Percentiles rank a stretch among this genome's conserved stretches.
These are phyloP conservation scores for Bacidia gigantensis DNA, from an alignment of 495 filamentous ascomycete genomes.

Conservation along the genomic window DNA sequence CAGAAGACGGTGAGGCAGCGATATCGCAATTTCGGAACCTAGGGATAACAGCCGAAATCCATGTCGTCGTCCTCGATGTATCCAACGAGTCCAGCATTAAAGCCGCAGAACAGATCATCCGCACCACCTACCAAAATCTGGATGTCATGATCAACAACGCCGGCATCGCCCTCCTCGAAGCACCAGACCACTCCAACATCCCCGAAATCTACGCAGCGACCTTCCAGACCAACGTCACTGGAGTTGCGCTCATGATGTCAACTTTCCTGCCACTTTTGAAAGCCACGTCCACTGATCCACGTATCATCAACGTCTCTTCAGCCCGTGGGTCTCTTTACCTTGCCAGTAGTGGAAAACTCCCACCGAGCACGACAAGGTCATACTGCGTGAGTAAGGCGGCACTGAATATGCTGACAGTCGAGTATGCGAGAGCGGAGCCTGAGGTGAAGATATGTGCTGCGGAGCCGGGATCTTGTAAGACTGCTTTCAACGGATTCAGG, in stretches of 20 bases:
- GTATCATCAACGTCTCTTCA: constrained; percentile 17
- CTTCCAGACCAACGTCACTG: constrained; percentile 34
- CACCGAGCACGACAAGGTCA: constrained; percentile 12
- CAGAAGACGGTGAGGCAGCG: constrained; percentile 12
- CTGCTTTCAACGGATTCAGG: constrained; percentile 25
- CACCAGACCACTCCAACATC: neutral
- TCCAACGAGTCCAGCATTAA: constrained; percentile 28
- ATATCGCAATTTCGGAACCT: constrained; percentile 10
- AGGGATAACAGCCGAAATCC: constrained; percentile 17
- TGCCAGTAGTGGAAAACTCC: constrained; percentile 10
- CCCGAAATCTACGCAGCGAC: constrained; percentile 20
- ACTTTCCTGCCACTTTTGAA: constrained; percentile 34
- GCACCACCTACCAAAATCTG: constrained; percentile 23
- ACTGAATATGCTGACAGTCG: constrained; percentile 35
- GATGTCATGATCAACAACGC: constrained; percentile 43
- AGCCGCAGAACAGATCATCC: constrained; percentile 27
- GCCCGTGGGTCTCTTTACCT: constrained; percentile 7
- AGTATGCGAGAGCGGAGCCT: constrained; percentile 30
- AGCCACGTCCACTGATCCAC: constrained; percentile 15
- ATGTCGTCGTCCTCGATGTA: constrained; percentile 34
- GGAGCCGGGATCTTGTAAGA: constrained; percentile 23
- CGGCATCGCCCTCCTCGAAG: constrained; percentile 15
- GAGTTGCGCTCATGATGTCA: constrained; percentile 29
- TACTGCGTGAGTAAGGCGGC: constrained; percentile 42
- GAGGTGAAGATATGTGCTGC: constrained; percentile 26